Evolutionary conservation across 2,329 filamentous ascomycete species (phyloP).

Genomic region (Claviceps sp.): DNA sequence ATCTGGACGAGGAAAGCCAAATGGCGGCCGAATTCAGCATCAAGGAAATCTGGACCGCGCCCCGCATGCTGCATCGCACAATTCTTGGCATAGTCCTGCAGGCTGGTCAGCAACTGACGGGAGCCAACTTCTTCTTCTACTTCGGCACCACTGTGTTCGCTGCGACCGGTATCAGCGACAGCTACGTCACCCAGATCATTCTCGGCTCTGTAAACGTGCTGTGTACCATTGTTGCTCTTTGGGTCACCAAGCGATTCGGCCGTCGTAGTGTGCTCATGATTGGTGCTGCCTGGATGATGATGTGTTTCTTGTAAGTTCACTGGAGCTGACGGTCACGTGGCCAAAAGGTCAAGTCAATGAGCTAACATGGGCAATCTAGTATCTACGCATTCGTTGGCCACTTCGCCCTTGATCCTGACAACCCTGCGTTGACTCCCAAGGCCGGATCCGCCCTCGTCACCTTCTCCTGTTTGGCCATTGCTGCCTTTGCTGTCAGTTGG

Average conservation of each 20-base stretch:
- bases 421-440: conserved; percentile 30
- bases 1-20: conserved; percentile 33
- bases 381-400: conserved; percentile 36
- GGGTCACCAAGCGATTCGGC: conserved; percentile 51
- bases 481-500: conserved; percentile 55
- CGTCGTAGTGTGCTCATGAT: conserved; percentile 48
- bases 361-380: conserved; percentile 8
- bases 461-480: conserved; percentile 57
- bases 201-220: conserved; percentile 53
- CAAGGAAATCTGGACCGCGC: conserved; percentile 53
- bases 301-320: conserved; percentile 31
- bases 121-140: conserved; percentile 56
- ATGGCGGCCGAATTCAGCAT: conserved; percentile 32
- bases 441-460: conserved; percentile 49
- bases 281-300: conserved; percentile 48
- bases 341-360: neutral
- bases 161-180: conserved; percentile 50
- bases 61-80: conserved; percentile 52
- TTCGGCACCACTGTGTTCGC: conserved; percentile 54
- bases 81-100: conserved; percentile 49
- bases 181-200: conserved; percentile 55
- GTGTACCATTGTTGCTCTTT: conserved; percentile 52
- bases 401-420: conserved; percentile 25
- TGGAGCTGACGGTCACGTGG: neutral
- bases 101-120: conserved; percentile 54